These are phyloP conservation scores for Neltuma alba DNA, from an alignment of 306 rosid species.

Conservation along the genomic window DNA sequence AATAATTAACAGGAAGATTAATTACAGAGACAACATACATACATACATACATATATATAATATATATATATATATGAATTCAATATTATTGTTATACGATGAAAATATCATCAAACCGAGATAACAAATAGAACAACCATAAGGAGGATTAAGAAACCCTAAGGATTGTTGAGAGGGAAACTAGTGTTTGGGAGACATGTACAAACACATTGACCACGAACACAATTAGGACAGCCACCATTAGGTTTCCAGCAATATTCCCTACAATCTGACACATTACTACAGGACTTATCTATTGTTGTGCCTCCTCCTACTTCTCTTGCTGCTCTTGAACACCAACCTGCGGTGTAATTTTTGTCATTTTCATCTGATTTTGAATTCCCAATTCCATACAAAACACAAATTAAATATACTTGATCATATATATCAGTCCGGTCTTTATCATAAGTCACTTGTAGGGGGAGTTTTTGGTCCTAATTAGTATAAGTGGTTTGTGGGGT, in stretches of 20 bases:
- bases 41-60: too few relatives aligned
- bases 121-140: too few relatives aligned
- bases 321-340: neutral
- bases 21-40: too few relatives aligned
- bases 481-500: too few relatives aligned
- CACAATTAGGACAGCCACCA: neutral
- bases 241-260: neutral
- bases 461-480: too few relatives aligned
- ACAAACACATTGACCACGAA: neutral
- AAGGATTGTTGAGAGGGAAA: neutral
- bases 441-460: too few relatives aligned
- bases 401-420: too few relatives aligned
- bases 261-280: accelerated
- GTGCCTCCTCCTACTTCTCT: neutral
- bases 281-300: neutral
- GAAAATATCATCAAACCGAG: neutral
- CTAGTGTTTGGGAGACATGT: neutral
- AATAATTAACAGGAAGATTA: too few relatives aligned
- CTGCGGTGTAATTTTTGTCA: neutral
- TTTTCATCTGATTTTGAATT: too few relatives aligned
- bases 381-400: too few relatives aligned
- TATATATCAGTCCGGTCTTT: too few relatives aligned
- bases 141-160: neutral
- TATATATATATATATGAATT: too few relatives aligned
- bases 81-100: neutral